Evolutionary conservation across 2,329 filamentous ascomycete species (phyloP).

Genomic region (Penicillium brasilianum): DNA sequence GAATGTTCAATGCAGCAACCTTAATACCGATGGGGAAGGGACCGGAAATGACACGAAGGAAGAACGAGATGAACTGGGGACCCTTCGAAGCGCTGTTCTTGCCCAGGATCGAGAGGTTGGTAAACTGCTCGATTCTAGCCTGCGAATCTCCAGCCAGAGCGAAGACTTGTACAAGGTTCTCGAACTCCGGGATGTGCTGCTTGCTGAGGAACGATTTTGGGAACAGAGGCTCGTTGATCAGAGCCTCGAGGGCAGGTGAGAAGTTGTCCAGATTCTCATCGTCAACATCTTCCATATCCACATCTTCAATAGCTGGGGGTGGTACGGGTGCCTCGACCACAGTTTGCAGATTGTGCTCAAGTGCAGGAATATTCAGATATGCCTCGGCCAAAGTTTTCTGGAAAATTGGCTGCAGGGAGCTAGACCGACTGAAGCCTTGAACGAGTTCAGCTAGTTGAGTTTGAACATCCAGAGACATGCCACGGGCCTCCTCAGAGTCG

Average conservation of each 20-base stretch:
- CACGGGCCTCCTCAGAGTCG: slow-evolving; percentile 54
- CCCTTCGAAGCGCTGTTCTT: slow-evolving; percentile 58
- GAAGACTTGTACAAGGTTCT: slow-evolving; percentile 47
- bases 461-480: slow-evolving; percentile 55
- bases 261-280: slow-evolving; percentile 38
- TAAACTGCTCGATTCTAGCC: slow-evolving; percentile 41
- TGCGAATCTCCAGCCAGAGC: slow-evolving; percentile 39
- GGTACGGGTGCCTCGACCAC: slow-evolving; percentile 65
- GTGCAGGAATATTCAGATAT: slow-evolving; percentile 72
- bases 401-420: slow-evolving; percentile 66
- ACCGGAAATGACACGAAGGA: slow-evolving; percentile 75
- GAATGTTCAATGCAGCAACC: slow-evolving; percentile 69
- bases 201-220: slow-evolving; percentile 46
- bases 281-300: slow-evolving; percentile 54
- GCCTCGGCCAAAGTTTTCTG: slow-evolving; percentile 69
- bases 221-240: slow-evolving; percentile 36
- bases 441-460: slow-evolving; percentile 69
- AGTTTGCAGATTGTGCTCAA: slow-evolving; percentile 76
- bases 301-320: slow-evolving; percentile 56
- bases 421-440: slow-evolving; percentile 68
- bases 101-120: slow-evolving; percentile 44
- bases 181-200: slow-evolving; percentile 42
- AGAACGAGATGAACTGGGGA: slow-evolving; percentile 75
- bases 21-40: slow-evolving; percentile 72
- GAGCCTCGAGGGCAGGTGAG: slow-evolving; percentile 39